Conservation (phyloP, 306 rosid species). For the Purshia tridentata region DNA sequence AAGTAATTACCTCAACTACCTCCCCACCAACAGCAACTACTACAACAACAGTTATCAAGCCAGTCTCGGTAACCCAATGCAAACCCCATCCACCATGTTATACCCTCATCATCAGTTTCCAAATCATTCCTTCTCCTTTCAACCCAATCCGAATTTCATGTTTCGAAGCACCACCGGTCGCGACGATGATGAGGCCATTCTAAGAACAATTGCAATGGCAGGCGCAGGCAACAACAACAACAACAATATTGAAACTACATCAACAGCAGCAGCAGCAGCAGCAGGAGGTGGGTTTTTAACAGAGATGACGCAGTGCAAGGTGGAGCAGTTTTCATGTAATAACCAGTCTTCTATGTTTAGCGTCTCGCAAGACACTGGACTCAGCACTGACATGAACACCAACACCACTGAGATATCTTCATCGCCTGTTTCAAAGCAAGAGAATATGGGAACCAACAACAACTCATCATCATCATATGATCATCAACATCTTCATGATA, state of each 20-base stretch:
- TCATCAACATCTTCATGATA: constrained; percentile 38
- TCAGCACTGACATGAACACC: constrained; percentile 63
- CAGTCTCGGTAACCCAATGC: constrained; percentile 23
- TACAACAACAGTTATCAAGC: constrained; percentile 15
- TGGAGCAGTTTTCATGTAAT: constrained; percentile 54
- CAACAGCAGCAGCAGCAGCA: background rate
- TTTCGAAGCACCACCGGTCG: too few relatives aligned
- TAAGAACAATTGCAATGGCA: background rate
- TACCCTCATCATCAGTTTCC: constrained; percentile 25
- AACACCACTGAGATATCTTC: constrained; percentile 52
- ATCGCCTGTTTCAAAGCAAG: constrained; percentile 45
- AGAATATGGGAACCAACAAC: constrained; percentile 21
- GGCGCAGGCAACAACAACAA: background rate
- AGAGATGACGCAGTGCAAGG: constrained; percentile 44
- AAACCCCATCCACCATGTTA: constrained; percentile 3
- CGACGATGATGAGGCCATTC: background rate
- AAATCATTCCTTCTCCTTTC: constrained; percentile 31
- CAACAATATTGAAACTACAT: background rate
- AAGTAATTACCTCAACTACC: constrained; percentile 18
- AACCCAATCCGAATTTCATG: constrained; percentile 14
- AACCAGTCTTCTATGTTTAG: constrained; percentile 61
- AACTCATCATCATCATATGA: constrained; percentile 36
- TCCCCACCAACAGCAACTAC: constrained; percentile 6
- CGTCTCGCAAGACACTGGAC: constrained; percentile 64
- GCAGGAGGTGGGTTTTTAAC: constrained; percentile 6